phyloP scores from a whole-genome alignment of 2,329 filamentous ascomycete genomes.

The Microsporum ferrugineum region DNA sequence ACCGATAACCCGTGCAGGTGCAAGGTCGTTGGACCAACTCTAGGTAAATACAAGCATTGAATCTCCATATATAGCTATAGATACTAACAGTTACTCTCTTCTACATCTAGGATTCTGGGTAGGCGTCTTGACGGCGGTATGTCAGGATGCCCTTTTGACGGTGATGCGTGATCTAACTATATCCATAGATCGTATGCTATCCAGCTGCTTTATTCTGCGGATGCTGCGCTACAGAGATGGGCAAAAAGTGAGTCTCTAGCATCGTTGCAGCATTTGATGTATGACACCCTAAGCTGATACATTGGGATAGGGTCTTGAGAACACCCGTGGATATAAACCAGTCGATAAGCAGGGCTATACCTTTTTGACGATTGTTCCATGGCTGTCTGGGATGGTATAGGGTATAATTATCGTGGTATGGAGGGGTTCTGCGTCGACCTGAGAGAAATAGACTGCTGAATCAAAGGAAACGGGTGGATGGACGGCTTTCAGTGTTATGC shows the following conservation, averaged over 20 bases:
- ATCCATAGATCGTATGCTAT: conserved; percentile 41
- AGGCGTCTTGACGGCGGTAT: not conserved
- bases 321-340: not conserved
- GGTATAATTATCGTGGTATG: not conserved
- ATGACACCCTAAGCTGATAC: not conserved
- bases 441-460: no score
- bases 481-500: no score
- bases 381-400: not conserved
- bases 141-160: not conserved
- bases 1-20: conserved; percentile 48
- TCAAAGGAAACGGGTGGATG: no score
- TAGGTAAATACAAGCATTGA: conserved; percentile 28
- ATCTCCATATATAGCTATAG: not conserved
- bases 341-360: not conserved
- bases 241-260: conserved; percentile 38
- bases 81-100: not conserved
- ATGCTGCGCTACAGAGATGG: conserved; percentile 43
- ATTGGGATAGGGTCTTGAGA: not conserved
- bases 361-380: not conserved
- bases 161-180: not conserved
- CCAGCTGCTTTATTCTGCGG: conserved; percentile 46
- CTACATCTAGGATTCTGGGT: not conserved
- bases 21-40: conserved; percentile 45
- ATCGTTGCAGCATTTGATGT: not conserved
- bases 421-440: no score